Conservation (phyloP, 768 basidiomycete species). For the Tulasnella sp. region DNA sequence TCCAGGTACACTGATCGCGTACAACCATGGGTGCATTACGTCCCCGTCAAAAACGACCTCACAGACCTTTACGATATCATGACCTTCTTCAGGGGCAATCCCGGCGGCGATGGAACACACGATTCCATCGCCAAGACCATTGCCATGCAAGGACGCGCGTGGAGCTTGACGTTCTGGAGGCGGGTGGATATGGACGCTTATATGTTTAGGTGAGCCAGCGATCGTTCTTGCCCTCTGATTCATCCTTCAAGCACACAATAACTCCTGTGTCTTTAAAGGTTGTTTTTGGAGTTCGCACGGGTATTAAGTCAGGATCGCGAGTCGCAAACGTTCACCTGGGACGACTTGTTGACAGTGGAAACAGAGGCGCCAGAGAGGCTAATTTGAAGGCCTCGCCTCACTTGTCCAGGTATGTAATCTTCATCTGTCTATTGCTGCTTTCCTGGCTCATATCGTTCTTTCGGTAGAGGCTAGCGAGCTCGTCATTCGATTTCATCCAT, state of each 20-base stretch:
- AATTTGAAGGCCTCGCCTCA: too few relatives aligned
- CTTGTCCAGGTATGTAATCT: too few relatives aligned
- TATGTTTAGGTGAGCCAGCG: slow-evolving; percentile 36
- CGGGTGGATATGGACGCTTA: slow-evolving; percentile 50
- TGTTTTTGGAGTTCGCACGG: slow-evolving; percentile 45
- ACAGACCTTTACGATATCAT: slow-evolving; percentile 59
- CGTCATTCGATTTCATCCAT: too few relatives aligned
- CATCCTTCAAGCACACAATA: background rate
- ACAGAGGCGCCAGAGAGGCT: too few relatives aligned
- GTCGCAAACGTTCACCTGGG: slow-evolving; percentile 26
- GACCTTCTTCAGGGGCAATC: slow-evolving; percentile 60
- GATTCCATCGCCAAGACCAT: slow-evolving; percentile 49
- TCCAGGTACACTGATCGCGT: slow-evolving; percentile 24
- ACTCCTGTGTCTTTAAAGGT: slow-evolving; percentile 24
- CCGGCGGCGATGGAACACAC: slow-evolving; percentile 43
- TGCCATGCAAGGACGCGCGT: slow-evolving; percentile 42
- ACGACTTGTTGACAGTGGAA: background rate
- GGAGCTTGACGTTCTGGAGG: slow-evolving; percentile 50
- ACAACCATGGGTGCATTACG: slow-evolving; percentile 42
- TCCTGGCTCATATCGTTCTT: too few relatives aligned
- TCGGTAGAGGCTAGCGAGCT: too few relatives aligned
- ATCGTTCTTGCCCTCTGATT: background rate
- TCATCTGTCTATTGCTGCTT: too few relatives aligned
- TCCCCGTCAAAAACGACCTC: slow-evolving; percentile 52
- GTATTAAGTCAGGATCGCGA: slow-evolving; percentile 39